Evolutionary conservation across 169 alveolate genomes (phyloP).

Genomic region (Plasmodium yoelii): DNA sequence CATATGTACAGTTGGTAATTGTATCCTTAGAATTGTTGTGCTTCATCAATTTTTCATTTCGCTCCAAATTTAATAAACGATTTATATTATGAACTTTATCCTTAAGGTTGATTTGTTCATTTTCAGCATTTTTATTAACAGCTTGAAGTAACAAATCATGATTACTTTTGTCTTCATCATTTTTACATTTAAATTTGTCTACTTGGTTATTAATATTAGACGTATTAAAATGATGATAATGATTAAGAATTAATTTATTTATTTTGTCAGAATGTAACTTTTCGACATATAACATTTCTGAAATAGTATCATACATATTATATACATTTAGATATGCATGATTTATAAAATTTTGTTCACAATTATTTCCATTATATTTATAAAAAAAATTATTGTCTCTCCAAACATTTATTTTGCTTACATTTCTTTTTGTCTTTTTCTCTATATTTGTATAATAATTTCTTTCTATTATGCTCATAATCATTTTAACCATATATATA

Average conservation of each 20-base stretch:
- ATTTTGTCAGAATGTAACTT: slow-evolving; percentile 12
- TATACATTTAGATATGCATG: slow-evolving; percentile 11
- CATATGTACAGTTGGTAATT: background rate
- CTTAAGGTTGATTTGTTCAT: background rate
- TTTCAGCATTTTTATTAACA: background rate
- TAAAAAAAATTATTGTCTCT: slow-evolving; percentile 2
- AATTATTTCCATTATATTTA: background rate
- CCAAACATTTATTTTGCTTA: slow-evolving; percentile 15
- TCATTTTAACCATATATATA: slow-evolving; percentile 32
- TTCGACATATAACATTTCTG: slow-evolving; percentile 42
- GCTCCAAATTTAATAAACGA: background rate
- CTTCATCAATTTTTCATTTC: background rate
- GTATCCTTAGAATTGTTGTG: background rate
- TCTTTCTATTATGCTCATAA: slow-evolving; percentile 18
- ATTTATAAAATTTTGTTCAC: slow-evolving; percentile 13
- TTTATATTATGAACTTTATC: background rate
- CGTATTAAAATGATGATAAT: background rate
- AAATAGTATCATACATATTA: slow-evolving; percentile 16
- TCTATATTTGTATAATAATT: slow-evolving; percentile 15
- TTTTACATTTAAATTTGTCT: background rate
- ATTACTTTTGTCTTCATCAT: background rate
- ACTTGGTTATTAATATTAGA: slow-evolving; percentile 1
- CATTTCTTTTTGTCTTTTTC: slow-evolving; percentile 28
- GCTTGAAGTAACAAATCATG: background rate
- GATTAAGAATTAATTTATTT: slow-evolving; percentile 6